A percentile compares a stretch with the other conserved stretches of the same genome.
Evolutionary conservation across 805 yeast species (phyloP).

Genomic region (Torulaspora microellipsoides): DNA sequence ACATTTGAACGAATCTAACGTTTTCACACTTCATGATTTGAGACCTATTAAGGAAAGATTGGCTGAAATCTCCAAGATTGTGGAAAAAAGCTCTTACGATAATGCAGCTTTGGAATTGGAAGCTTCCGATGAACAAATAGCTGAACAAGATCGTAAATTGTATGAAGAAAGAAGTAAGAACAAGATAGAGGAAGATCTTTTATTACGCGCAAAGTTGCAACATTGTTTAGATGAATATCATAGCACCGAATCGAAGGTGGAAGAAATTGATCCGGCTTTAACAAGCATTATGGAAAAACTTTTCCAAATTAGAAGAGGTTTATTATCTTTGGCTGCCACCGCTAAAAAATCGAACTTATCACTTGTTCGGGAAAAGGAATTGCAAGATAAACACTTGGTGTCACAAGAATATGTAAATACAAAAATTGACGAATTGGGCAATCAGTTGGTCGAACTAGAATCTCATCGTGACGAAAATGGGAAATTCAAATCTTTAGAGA

Average conservation of each 20-base stretch:
- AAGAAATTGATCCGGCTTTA: conserved; percentile 48
- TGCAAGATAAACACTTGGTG: conserved; percentile 13
- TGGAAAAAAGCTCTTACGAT: conserved; percentile 38
- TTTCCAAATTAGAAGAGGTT: conserved; percentile 56
- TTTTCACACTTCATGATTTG: conserved; percentile 80
- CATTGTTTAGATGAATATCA: conserved; percentile 57
- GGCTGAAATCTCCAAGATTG: conserved; percentile 61
- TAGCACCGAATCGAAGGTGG: conserved; percentile 52
- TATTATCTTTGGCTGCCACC: conserved; percentile 49
- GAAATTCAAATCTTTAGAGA: conserved; percentile 41
- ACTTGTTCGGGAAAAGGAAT: conserved; percentile 4
- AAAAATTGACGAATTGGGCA: conserved; percentile 33
- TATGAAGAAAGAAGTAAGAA: conserved; percentile 37
- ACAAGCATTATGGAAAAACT: conserved; percentile 53
- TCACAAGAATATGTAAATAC: conserved; percentile 26
- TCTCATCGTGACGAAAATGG: conserved; percentile 52
- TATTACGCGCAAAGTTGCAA: conserved; percentile 61
- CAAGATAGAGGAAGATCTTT: conserved; percentile 51
- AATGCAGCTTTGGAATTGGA: conserved; percentile 18
- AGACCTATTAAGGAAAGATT: conserved; percentile 71
- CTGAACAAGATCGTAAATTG: conserved; percentile 18
- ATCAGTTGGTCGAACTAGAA: conserved; percentile 43
- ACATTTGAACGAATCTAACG: conserved; percentile 75
- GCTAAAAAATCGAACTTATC: conserved; percentile 24
- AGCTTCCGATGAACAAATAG: conserved; percentile 13